Base-by-base conservation (phyloP, 805 yeast species). In the Metschnikowia bowlesiae region DNA sequence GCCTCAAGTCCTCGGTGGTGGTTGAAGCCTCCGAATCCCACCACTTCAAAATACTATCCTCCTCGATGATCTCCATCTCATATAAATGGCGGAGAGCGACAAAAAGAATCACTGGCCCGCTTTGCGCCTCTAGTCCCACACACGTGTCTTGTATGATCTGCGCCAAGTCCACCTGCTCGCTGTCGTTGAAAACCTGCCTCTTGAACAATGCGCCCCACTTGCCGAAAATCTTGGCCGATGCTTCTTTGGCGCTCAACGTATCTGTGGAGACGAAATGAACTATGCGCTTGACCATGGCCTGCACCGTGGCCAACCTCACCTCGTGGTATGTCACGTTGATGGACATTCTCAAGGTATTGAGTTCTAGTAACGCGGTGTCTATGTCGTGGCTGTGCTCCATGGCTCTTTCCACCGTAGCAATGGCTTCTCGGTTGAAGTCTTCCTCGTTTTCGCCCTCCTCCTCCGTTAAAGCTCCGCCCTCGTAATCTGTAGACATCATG, bases 301-400 rank as follows among this genome's bases (percentile, higher is more conserved):
- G 75, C 34, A 83, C 73, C 0, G 96, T 89, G 5, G 96, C 96
- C 31, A 73, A 68, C 64, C 97, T 81, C 11, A 94, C 97, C 63
- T 91, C 96, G 61, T 89, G 95, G 67, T 94, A 92, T 0, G 94
- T 80, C 14, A 90, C 99, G 65, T 94, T 89, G 94, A 91, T 87
- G 61, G 97, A 89, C 99, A 94, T 92, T 70, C 98, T 80, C 62
- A 94, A 76, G 0, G 99, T 94, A 65, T 92, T 92, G 61, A 94
- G 79, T 70, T 94, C 99, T 52, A 94, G 73, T 55, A 89, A 71
- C 0, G 99, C 97, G 11, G 96, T 91, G 64, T 92, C 97, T 53
- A 89, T 76, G 61, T 88, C 96, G 68, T 94, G 99, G 66, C 89
- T 87, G 62, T 91, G 85, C 58, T 87, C 92, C 68, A 94, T 79